Conservation (phyloP, 1,284 basidiomycete species). For the Trichosporon sp. region DNA sequence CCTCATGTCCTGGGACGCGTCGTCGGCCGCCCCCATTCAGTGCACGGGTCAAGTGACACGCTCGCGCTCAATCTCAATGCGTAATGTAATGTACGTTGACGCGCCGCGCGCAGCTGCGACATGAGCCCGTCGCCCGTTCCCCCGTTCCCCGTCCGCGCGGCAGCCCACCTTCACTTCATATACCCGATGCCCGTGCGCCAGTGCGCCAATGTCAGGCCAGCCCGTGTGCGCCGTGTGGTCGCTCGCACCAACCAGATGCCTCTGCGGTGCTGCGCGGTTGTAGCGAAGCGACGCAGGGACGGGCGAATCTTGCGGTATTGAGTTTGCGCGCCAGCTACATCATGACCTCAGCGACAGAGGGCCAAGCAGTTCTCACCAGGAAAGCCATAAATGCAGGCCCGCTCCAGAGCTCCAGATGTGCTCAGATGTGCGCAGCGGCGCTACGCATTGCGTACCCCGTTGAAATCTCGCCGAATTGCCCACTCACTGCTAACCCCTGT, state of each 20-base stretch:
- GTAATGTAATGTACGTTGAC: background rate
- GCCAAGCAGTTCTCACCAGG: background rate
- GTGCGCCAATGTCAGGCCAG: background rate
- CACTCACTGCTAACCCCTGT: background rate
- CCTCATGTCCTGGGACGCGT: background rate
- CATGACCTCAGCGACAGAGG: background rate
- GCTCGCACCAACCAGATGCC: background rate
- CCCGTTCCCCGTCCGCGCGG: too few species aligned
- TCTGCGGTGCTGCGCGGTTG: background rate
- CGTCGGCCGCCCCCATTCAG: background rate
- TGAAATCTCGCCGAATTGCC: background rate
- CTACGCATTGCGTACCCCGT: background rate
- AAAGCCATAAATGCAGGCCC: background rate
- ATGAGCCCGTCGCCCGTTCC: too few species aligned
- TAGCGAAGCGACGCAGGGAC: background rate
- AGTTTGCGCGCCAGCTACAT: background rate
- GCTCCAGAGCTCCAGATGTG: background rate
- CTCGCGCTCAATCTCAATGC: background rate
- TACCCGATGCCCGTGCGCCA: background rate
- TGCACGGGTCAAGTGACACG: background rate
- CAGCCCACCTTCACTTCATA: background rate
- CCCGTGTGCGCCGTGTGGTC: background rate
- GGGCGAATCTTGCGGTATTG: background rate
- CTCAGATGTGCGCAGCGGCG: background rate
- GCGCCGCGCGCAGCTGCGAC: background rate